A percentile compares a stretch with the other conserved stretches of the same genome.
These are phyloP conservation scores for Sarocladium brachiariae DNA, from an alignment of 2,329 filamentous ascomycete species.

Conservation along the genomic window DNA sequence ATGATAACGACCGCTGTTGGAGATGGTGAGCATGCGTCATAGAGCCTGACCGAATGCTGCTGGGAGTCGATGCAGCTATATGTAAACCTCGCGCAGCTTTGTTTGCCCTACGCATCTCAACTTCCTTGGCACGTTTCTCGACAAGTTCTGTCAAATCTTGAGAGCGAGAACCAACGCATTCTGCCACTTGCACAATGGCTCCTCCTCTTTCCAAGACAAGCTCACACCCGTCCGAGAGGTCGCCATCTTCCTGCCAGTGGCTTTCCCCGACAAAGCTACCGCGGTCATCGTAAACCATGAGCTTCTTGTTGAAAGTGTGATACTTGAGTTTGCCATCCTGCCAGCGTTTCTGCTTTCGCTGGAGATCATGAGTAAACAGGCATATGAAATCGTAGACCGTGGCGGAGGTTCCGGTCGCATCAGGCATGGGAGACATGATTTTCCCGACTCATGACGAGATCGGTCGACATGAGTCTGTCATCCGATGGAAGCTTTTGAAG, in stretches of 20 bases:
- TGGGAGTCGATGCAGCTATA: not conserved
- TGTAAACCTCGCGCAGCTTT: conserved; percentile 11
- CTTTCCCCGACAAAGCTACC: conserved; percentile 78
- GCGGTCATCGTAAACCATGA: conserved; percentile 83
- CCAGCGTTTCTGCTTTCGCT: conserved; percentile 86
- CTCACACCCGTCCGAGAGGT: conserved; percentile 77
- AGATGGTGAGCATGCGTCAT: not conserved
- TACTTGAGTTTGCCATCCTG: conserved; percentile 85
- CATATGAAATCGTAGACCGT: conserved; percentile 76
- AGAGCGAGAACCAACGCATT: conserved; percentile 63
- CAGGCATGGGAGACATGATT: not conserved
- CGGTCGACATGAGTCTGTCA: too few species aligned
- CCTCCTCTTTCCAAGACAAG: conserved; percentile 68
- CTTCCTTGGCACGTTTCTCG: conserved; percentile 59
- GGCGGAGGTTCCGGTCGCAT: conserved; percentile 42
- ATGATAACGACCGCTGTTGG: conserved; percentile 35
- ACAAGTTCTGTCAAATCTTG: conserved; percentile 74
- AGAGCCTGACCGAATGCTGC: not conserved
- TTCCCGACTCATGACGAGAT: not conserved
- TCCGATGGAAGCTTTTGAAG: too few species aligned
- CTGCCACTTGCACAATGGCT: conserved; percentile 73
- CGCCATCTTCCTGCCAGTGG: conserved; percentile 62
- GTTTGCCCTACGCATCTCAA: conserved; percentile 34
- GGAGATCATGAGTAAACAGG: conserved; percentile 79
- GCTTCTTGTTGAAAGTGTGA: conserved; percentile 82